These are phyloP conservation scores for Rubus idaeus DNA, from an alignment of 306 rosid species.

Conservation along the genomic window DNA sequence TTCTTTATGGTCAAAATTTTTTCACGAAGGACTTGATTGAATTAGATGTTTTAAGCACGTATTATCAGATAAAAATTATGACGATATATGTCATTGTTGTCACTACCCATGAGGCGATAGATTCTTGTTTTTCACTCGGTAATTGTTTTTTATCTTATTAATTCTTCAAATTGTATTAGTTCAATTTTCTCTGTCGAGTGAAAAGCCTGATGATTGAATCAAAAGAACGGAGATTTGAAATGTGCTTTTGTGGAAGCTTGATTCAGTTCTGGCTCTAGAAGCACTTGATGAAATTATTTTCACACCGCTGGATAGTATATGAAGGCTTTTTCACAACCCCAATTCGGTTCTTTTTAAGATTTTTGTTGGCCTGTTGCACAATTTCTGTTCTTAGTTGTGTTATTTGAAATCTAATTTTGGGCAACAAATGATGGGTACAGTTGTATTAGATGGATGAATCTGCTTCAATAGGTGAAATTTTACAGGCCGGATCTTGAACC, in stretches of 20 bases:
- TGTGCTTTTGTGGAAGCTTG: conserved; percentile 55
- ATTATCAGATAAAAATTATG: conserved; percentile 50
- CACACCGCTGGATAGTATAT: conserved; percentile 38
- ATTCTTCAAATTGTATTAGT: neutral
- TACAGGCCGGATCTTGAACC: no score
- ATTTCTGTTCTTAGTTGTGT: no score
- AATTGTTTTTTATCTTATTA: neutral
- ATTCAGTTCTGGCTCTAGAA: conserved; percentile 31
- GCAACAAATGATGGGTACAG: no score
- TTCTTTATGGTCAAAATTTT: no score
- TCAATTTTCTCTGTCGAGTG: neutral
- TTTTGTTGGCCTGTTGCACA: no score
- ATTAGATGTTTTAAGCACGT: conserved; percentile 9
- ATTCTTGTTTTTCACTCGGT: neutral
- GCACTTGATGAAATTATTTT: conserved; percentile 36
- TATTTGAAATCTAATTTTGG: no score
- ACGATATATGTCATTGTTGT: conserved; percentile 57
- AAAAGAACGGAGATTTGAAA: conserved; percentile 82
- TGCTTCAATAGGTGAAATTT: no score
- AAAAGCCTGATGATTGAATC: conserved; percentile 59
- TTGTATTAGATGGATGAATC: no score
- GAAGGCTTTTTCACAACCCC: conserved; percentile 42
- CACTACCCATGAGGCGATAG: conserved; percentile 63
- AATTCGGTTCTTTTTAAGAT: no score
- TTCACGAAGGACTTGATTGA: no score